These are phyloP conservation scores for Cnidoscolus chayamansa DNA, from an alignment of 441 rosid species.

Conservation along the genomic window DNA sequence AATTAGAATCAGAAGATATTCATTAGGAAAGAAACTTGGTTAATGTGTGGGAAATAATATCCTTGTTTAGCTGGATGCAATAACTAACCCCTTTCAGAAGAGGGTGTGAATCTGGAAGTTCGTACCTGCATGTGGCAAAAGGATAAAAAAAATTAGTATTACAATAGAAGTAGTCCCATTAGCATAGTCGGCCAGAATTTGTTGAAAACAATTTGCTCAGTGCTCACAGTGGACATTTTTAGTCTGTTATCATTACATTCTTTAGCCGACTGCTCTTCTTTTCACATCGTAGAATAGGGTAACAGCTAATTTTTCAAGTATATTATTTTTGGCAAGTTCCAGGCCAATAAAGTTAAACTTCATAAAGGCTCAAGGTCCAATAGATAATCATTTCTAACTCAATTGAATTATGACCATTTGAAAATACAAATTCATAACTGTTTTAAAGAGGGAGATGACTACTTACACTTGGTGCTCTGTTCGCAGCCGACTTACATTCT, in stretches of 20 bases:
- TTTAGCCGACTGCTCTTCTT: not conserved
- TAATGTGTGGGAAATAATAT: slow-evolving; percentile 6
- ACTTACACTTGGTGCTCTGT: slow-evolving; percentile 99
- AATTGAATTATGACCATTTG: not conserved
- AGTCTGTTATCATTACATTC: not conserved
- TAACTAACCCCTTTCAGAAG: slow-evolving; percentile 75
- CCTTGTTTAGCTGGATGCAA: slow-evolving; percentile 23
- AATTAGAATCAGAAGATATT: slow-evolving; percentile 16
- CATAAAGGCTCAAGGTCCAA: too few species aligned
- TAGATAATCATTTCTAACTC: not conserved
- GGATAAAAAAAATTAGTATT: slow-evolving; percentile 14
- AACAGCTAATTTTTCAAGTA: not conserved
- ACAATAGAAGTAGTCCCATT: not conserved
- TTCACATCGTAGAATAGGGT: not conserved
- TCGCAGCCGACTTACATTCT: slow-evolving; percentile 76
- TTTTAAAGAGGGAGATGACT: not conserved
- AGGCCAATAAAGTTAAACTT: not conserved
- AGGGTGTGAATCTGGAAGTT: slow-evolving; percentile 87
- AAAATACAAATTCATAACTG: not conserved
- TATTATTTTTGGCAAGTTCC: not conserved
- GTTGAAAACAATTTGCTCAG: not conserved
- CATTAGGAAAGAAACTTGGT: slow-evolving; percentile 14
- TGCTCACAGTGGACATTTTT: not conserved
- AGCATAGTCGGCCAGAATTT: not conserved
- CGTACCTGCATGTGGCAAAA: slow-evolving; percentile 55